Evolutionary conservation across 2,329 filamentous ascomycete genomes (phyloP).

Genomic region (Botrytis squamosa): DNA sequence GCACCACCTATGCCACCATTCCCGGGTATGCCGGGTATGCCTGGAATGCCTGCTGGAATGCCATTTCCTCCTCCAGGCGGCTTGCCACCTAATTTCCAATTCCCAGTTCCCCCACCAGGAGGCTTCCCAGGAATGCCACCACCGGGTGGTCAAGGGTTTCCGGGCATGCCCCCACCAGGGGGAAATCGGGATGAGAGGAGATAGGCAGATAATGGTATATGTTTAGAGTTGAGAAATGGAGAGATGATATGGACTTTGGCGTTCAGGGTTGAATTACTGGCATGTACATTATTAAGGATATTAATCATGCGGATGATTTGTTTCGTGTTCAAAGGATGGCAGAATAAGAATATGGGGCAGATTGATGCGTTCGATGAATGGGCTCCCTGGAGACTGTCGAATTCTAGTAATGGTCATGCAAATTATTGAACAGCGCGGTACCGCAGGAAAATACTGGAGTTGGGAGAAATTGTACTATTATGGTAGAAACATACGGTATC

Average conservation of each 20-base stretch:
- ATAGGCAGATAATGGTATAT: constrained; percentile 16
- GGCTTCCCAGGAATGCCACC: constrained; percentile 31
- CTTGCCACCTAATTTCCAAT: constrained; percentile 54
- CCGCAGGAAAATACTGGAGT: background rate
- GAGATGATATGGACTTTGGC: constrained; percentile 10
- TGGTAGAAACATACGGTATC: background rate
- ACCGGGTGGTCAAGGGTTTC: background rate
- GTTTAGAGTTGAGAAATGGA: constrained; percentile 1
- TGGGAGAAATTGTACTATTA: constrained; percentile 8
- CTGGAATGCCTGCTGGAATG: constrained; percentile 43
- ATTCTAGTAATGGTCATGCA: background rate
- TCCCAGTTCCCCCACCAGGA: constrained; percentile 40
- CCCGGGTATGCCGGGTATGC: constrained; percentile 44
- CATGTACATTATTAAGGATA: background rate
- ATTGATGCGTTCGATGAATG: background rate
- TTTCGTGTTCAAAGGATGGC: background rate
- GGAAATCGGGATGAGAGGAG: constrained; percentile 15
- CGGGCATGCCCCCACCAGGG: constrained; percentile 17
- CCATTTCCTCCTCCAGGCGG: constrained; percentile 48
- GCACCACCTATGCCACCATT: constrained; percentile 27
- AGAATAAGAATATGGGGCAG: background rate
- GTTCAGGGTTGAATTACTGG: constrained; percentile 7
- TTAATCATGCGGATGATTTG: background rate
- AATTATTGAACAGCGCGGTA: background rate
- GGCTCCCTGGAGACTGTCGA: background rate